These are phyloP conservation scores for Alternaria sp. DNA, from an alignment of 2,329 filamentous ascomycete genomes.

Conservation along the genomic window DNA sequence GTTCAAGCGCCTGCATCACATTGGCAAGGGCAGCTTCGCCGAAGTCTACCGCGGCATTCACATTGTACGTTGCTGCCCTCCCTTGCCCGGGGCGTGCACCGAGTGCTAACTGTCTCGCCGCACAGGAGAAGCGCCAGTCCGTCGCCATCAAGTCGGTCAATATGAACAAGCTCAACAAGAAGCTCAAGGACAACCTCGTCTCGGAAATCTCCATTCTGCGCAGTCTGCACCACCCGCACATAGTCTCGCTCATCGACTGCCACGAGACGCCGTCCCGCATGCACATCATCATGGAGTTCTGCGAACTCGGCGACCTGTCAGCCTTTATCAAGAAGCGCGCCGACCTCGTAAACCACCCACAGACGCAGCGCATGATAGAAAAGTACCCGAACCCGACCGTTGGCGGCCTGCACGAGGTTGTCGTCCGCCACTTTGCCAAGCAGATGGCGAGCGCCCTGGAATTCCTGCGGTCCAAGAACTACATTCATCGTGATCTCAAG, in stretches of 20 bases:
- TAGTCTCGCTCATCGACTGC: conserved; percentile 94
- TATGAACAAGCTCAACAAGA: conserved; percentile 86
- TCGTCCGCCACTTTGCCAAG: conserved; percentile 94
- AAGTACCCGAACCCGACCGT: conserved; percentile 87
- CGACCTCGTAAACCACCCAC: conserved; percentile 77
- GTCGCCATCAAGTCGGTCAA: conserved; percentile 98
- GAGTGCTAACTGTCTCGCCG: conserved; percentile 17
- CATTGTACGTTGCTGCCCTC: conserved; percentile 63
- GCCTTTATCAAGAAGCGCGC: conserved; percentile 95
- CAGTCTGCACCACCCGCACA: conserved; percentile 91
- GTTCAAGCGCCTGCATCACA: conserved; percentile 84
- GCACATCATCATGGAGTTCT: conserved; percentile 98
- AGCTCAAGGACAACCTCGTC: conserved; percentile 94
- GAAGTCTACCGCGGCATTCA: conserved; percentile 89
- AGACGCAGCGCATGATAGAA: conserved; percentile 86
- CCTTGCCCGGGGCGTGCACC: not conserved
- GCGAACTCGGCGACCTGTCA: conserved; percentile 91
- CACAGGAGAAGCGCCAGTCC: conserved; percentile 75
- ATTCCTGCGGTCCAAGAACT: conserved; percentile 82
- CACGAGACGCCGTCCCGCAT: conserved; percentile 86
- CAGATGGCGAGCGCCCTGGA: conserved; percentile 90
- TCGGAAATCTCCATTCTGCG: conserved; percentile 96
- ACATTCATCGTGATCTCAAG: conserved; percentile 96
- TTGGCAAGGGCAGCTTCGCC: conserved; percentile 97
- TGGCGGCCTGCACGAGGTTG: conserved; percentile 93